Conservation (phyloP, 2,329 filamentous ascomycete species). For the Fusarium fujikuroi region DNA sequence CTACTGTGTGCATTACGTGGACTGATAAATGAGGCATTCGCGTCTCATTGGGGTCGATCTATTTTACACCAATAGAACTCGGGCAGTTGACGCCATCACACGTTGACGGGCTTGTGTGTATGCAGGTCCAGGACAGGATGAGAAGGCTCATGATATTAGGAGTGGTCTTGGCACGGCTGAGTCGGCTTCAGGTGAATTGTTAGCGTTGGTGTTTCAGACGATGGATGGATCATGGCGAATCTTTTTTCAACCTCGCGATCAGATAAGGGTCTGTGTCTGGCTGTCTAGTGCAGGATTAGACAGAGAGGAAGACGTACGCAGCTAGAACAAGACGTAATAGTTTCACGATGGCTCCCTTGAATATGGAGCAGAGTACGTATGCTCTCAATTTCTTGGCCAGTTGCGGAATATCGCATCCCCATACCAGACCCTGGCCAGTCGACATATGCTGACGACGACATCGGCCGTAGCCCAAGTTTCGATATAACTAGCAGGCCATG, state of each 20-base stretch:
- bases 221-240: neutral
- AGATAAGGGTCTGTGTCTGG: conserved; percentile 6
- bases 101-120: neutral
- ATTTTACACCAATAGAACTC: conserved; percentile 24
- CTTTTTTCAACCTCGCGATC: conserved; percentile 1
- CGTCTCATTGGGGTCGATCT: conserved; percentile 1
- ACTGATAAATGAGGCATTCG: conserved; percentile 28
- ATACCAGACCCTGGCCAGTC: conserved; percentile 13
- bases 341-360: conserved; percentile 18
- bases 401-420: conserved; percentile 4
- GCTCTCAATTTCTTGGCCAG: conserved; percentile 4
- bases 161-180: conserved; percentile 28
- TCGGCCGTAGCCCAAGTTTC: conserved; percentile 1
- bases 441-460: conserved; percentile 25
- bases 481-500: conserved; percentile 4
- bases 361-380: conserved; percentile 28
- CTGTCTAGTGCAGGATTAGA: neutral
- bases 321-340: conserved; percentile 24
- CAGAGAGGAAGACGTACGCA: conserved; percentile 17
- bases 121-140: conserved; percentile 2
- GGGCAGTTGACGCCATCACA: conserved; percentile 11
- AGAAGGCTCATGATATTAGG: conserved; percentile 4
- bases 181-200: conserved; percentile 11
- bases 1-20: conserved; percentile 28
- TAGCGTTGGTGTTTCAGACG: conserved; percentile 18